Evolutionary conservation across 2,329 filamentous ascomycete species (phyloP).

Genomic region (Nakataea oryzae): DNA sequence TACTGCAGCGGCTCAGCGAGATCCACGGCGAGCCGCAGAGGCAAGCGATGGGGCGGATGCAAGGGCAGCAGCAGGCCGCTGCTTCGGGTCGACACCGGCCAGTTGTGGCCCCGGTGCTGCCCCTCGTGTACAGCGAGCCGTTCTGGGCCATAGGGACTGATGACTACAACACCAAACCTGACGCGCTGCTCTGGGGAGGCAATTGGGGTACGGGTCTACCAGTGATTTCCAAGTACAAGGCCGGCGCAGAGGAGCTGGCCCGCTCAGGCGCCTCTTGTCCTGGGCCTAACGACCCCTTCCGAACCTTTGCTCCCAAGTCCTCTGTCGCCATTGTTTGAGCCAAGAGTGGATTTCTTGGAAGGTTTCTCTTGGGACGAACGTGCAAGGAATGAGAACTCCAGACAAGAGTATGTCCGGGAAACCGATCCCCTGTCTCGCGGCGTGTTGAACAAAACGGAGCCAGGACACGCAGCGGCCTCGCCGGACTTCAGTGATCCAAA

Average conservation of each 20-base stretch:
- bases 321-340: slow-evolving; percentile 20
- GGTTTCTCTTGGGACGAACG: background rate
- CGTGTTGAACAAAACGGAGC: background rate
- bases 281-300: background rate
- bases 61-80: slow-evolving; percentile 9
- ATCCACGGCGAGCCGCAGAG: slow-evolving; percentile 37
- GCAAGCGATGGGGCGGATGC: slow-evolving; percentile 22
- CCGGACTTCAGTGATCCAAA: background rate
- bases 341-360: slow-evolving; percentile 6
- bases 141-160: background rate
- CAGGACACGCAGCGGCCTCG: background rate
- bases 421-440: background rate
- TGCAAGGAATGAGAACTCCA: background rate
- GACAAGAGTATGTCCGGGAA: background rate
- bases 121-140: background rate
- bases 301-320: slow-evolving; percentile 5
- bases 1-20: slow-evolving; percentile 35
- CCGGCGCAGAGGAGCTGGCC: background rate
- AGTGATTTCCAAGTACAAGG: background rate
- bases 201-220: background rate
- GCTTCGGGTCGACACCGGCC: background rate
- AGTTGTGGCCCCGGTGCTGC: background rate
- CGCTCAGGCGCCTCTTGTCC: background rate
- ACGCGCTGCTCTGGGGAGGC: background rate
- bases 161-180: background rate